Conservation (phyloP, 2,329 filamentous ascomycete genomes). For the Alternaria sp. region DNA sequence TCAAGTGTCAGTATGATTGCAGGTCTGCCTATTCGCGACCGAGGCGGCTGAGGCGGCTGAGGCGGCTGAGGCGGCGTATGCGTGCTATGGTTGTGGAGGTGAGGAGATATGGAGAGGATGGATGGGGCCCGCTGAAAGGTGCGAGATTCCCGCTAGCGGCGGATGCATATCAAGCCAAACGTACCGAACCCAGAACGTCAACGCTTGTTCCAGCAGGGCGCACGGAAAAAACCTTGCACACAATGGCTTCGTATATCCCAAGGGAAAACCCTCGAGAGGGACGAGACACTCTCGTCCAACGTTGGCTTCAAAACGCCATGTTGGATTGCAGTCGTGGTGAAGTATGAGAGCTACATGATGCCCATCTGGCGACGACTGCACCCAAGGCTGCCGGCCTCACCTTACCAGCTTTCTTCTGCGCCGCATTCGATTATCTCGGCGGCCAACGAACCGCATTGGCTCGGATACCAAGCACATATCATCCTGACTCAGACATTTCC, state of each 20-base stretch:
- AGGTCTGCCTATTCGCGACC: not conserved
- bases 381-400: conserved; percentile 13
- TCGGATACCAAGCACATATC: conserved; percentile 5
- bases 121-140: conserved; percentile 25
- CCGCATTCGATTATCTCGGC: not conserved
- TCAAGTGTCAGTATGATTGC: not conserved
- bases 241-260: not conserved
- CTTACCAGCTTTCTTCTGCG: conserved; percentile 12
- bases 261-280: not conserved
- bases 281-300: not conserved
- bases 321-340: conserved; percentile 8
- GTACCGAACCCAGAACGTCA: conserved; percentile 21
- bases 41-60: conserved; percentile 17
- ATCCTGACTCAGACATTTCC: not conserved
- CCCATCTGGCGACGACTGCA: conserved; percentile 15
- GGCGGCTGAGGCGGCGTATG: conserved; percentile 18
- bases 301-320: not conserved
- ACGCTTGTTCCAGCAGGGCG: conserved; percentile 13
- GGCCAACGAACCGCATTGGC: conserved; percentile 6
- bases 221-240: not conserved
- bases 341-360: conserved; percentile 16
- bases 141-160: conserved; percentile 27
- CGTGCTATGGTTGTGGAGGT: conserved; percentile 16
- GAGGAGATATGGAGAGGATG: conserved; percentile 29
- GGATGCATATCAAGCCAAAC: conserved; percentile 22